A percentile compares a stretch with the other conserved stretches of the same genome.
Evolutionary conservation across 306 rosid genomes (phyloP).

Genomic region (Vigna reflexopilosa): DNA sequence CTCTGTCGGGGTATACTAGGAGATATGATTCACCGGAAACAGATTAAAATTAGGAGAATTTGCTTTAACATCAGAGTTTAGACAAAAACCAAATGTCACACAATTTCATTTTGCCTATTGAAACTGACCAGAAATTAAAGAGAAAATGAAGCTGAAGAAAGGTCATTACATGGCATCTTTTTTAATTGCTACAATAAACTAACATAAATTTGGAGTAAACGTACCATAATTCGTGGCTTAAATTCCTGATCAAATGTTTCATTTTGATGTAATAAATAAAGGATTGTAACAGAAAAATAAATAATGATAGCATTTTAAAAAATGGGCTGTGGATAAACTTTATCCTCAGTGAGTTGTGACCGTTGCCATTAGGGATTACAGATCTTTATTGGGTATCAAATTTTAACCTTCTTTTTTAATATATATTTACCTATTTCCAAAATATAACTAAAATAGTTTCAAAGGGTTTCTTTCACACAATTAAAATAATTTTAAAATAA

Average conservation of each 20-base stretch:
- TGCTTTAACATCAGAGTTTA: slow-evolving; percentile 44
- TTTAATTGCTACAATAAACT: slow-evolving; percentile 11
- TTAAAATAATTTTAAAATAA: too few relatives aligned
- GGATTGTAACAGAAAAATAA: not conserved
- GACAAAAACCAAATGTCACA: slow-evolving; percentile 22
- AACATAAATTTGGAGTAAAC: slow-evolving; percentile 2
- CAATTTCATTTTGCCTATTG: slow-evolving; percentile 17
- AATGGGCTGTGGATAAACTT: too few relatives aligned
- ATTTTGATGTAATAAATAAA: not conserved
- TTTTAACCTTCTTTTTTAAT: too few relatives aligned
- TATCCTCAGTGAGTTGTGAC: too few relatives aligned
- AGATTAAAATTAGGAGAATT: slow-evolving; percentile 37
- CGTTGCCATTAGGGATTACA: too few relatives aligned
- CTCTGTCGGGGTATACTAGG: not conserved
- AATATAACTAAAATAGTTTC: too few relatives aligned
- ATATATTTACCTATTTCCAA: too few relatives aligned
- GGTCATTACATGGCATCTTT: not conserved
- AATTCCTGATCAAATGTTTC: not conserved
- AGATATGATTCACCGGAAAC: not conserved
- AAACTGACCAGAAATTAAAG: not conserved
- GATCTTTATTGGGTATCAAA: too few relatives aligned
- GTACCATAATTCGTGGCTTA: slow-evolving; percentile 2
- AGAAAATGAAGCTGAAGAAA: not conserved
- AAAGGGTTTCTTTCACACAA: too few relatives aligned
- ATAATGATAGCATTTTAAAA: too few relatives aligned